Percentiles rank a stretch among this genome's conserved stretches.
These are phyloP conservation scores for Zea luxurians DNA, from an alignment of 176 grass and related monocot genomes.

Conservation along the genomic window DNA sequence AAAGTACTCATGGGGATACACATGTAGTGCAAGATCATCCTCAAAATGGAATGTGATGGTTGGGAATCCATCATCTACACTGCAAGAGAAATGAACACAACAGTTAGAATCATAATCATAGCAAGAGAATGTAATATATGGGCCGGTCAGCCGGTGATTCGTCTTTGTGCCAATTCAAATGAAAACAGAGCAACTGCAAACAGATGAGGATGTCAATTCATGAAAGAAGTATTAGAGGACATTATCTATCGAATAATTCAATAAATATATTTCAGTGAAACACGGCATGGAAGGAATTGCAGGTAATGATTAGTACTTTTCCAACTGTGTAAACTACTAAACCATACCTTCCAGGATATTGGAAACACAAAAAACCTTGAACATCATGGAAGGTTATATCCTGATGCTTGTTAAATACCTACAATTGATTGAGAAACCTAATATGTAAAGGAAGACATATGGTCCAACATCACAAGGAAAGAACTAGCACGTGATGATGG, in stretches of 20 bases:
- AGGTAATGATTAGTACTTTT: conserved; percentile 11
- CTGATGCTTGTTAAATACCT: conserved; percentile 75
- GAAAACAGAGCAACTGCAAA: conserved; percentile 24
- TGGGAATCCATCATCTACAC: conserved; percentile 88
- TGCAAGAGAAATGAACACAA: conserved; percentile 52
- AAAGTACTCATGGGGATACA: conserved; percentile 96
- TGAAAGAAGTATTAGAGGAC: background rate
- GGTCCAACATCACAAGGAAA: conserved; percentile 21
- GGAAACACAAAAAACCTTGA: conserved; percentile 90
- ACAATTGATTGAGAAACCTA: conserved; percentile 36
- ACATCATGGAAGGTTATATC: conserved; percentile 66
- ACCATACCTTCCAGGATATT: conserved; percentile 70
- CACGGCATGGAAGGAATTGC: conserved; percentile 2
- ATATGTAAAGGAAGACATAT: conserved; percentile 27
- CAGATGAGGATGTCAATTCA: background rate
- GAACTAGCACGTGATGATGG: background rate
- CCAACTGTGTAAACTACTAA: conserved; percentile 38
- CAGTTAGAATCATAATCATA: conserved; percentile 34
- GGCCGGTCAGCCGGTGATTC: conserved; percentile 6
- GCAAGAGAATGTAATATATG: background rate
- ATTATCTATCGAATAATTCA: background rate
- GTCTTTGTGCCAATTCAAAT: conserved; percentile 21
- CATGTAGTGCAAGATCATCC: conserved; percentile 65
- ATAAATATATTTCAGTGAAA: background rate
- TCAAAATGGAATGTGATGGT: conserved; percentile 84